Conservation (phyloP, 2,329 filamentous ascomycete species). For the Cytospora piceicola region DNA sequence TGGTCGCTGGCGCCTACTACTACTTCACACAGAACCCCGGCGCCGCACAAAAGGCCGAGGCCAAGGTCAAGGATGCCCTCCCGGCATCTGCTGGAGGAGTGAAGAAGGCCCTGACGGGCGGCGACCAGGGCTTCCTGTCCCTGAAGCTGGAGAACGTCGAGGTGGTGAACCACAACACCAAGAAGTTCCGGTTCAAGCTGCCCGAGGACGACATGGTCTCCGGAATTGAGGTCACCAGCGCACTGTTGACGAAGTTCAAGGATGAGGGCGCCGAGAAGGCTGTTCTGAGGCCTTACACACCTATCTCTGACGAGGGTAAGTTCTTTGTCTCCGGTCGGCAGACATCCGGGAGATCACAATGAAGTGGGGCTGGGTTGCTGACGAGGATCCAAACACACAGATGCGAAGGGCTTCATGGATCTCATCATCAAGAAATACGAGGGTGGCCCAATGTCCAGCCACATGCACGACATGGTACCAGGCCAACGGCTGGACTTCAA, state of each 20-base stretch:
- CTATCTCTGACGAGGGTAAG: constrained; percentile 81
- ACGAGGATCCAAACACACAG: constrained; percentile 46
- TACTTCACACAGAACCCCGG: constrained; percentile 51
- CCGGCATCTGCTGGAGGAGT: constrained; percentile 40
- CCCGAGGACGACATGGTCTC: constrained; percentile 83
- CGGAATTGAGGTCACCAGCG: constrained; percentile 81
- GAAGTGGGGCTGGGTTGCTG: neutral
- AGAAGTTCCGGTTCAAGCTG: constrained; percentile 86
- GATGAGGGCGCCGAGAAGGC: constrained; percentile 81
- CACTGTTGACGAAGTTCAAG: constrained; percentile 90
- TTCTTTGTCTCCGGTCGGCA: constrained; percentile 2
- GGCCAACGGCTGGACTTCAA: constrained; percentile 89
- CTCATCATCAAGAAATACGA: constrained; percentile 92
- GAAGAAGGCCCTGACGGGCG: constrained; percentile 70
- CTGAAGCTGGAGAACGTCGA: constrained; percentile 80
- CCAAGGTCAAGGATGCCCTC: constrained; percentile 47
- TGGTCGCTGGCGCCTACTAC: constrained; percentile 64
- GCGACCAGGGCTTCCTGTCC: constrained; percentile 86
- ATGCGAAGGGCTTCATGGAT: constrained; percentile 78
- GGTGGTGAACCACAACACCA: constrained; percentile 90
- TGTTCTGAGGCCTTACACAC: constrained; percentile 90
- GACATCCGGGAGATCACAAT: neutral
- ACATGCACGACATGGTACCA: constrained; percentile 81
- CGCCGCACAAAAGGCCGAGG: constrained; percentile 61
- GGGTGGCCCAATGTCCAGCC: constrained; percentile 86